Evolutionary conservation across 2,329 filamentous ascomycete species (phyloP).

Genomic region (Dactylellina haptotyla): DNA sequence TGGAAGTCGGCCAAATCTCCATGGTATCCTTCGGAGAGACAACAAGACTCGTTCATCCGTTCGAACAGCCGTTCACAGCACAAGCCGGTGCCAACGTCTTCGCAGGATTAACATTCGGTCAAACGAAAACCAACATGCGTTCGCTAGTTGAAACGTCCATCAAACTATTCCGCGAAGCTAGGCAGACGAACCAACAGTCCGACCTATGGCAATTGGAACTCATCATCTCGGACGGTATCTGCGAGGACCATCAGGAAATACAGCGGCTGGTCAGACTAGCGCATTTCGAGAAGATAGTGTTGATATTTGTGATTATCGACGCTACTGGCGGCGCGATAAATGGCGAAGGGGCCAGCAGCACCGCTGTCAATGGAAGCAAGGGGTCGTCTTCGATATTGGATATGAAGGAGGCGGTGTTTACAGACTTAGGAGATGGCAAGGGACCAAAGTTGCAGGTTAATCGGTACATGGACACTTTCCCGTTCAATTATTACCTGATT

Average conservation of each 20-base stretch:
- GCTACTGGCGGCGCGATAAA: slow-evolving; percentile 66
- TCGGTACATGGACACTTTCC: slow-evolving; percentile 93
- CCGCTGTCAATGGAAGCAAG: slow-evolving; percentile 1
- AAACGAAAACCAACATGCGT: slow-evolving; percentile 85
- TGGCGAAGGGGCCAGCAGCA: slow-evolving; percentile 28
- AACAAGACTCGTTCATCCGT: slow-evolving; percentile 85
- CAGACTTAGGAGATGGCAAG: slow-evolving; percentile 73
- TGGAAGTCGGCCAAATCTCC: slow-evolving; percentile 93
- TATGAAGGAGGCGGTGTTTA: slow-evolving; percentile 85
- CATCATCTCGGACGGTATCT: slow-evolving; percentile 92
- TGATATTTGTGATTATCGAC: slow-evolving; percentile 97
- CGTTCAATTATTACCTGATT: slow-evolving; percentile 96
- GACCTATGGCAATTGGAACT: slow-evolving; percentile 96
- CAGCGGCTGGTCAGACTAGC: slow-evolving; percentile 84
- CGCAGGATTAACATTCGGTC: slow-evolving; percentile 83
- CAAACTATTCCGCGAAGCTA: slow-evolving; percentile 80
- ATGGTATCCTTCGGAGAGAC: slow-evolving; percentile 88
- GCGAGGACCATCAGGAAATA: slow-evolving; percentile 86
- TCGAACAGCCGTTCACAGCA: slow-evolving; percentile 81
- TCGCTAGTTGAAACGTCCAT: slow-evolving; percentile 79
- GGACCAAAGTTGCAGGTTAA: slow-evolving; percentile 76
- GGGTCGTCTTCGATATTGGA: slow-evolving; percentile 74
- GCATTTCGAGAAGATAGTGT: slow-evolving; percentile 93
- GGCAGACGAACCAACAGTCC: slow-evolving; percentile 65
- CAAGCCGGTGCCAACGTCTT: slow-evolving; percentile 86